These are phyloP conservation scores for Marasmius oreades DNA, from an alignment of 1,284 basidiomycete species.

Conservation along the genomic window DNA sequence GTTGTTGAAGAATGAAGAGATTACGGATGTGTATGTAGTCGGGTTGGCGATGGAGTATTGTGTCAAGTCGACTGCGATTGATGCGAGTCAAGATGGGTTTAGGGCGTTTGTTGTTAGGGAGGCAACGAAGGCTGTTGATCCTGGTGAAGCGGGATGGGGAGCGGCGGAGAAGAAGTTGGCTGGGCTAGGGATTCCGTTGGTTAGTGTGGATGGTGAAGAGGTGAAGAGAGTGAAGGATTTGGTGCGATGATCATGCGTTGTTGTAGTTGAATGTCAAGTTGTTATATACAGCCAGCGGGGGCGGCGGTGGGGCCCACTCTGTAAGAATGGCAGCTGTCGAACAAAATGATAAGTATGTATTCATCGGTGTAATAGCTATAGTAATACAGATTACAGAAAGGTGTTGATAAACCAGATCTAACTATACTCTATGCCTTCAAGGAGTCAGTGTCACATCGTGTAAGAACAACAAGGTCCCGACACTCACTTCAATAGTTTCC, in stretches of 20 bases:
- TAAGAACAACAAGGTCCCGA: not conserved
- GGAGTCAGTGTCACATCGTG: not conserved
- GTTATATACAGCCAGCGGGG: not conserved
- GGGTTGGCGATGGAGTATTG: constrained; percentile 67
- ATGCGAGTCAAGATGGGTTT: constrained; percentile 41
- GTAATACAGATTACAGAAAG: not conserved
- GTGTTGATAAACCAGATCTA: too few relatives aligned
- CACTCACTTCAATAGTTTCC: constrained; percentile 2
- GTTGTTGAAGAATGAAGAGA: constrained; percentile 30
- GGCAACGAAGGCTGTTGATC: constrained; percentile 31
- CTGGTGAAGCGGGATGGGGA: constrained; percentile 21
- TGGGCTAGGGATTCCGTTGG: constrained; percentile 5
- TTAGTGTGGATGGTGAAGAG: constrained; percentile 10
- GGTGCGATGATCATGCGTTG: not conserved
- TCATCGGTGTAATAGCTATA: not conserved
- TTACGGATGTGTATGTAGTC: constrained; percentile 46
- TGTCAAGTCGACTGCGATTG: constrained; percentile 40
- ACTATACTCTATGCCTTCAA: too few relatives aligned
- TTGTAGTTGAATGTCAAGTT: too few relatives aligned
- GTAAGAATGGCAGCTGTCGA: too few relatives aligned
- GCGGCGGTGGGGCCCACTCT: not conserved
- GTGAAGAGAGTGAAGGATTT: constrained; percentile 6
- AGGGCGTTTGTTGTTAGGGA: constrained; percentile 34
- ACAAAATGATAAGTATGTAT: not conserved
- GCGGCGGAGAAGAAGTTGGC: constrained; percentile 21